Evolutionary conservation across 2,329 filamentous ascomycete species (phyloP).

Genomic region (Aureobasidium sp.): DNA sequence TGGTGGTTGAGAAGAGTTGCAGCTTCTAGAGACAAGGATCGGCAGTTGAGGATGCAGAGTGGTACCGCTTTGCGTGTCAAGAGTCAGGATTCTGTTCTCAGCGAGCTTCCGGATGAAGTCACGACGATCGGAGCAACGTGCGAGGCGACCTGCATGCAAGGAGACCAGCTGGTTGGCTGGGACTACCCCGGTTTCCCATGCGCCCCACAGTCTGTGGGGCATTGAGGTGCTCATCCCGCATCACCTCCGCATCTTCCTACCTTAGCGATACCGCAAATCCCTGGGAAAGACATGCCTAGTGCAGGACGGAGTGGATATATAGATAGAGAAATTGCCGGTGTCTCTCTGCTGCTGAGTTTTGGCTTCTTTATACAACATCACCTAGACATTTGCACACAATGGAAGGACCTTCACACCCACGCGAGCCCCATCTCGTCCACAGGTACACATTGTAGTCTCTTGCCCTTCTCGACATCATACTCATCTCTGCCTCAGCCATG

Average conservation of each 20-base stretch:
- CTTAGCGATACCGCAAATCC: slow-evolving; percentile 3
- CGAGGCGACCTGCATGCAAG: neutral
- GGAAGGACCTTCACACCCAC: neutral
- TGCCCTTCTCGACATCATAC: neutral
- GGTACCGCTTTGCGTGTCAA: neutral
- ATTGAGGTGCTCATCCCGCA: neutral
- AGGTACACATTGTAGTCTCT: neutral
- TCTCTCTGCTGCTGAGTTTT: neutral
- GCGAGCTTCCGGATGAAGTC: neutral
- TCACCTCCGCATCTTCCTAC: neutral
- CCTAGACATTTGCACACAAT: neutral
- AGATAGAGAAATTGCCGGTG: neutral
- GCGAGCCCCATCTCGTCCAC: slow-evolving; percentile 4
- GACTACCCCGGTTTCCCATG: neutral
- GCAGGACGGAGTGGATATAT: neutral
- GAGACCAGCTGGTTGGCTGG: neutral
- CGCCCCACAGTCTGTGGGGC: slow-evolving; percentile 1
- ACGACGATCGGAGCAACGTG: neutral
- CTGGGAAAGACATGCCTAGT: neutral
- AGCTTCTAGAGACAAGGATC: neutral
- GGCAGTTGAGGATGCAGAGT: slow-evolving; percentile 6
- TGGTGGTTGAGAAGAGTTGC: neutral
- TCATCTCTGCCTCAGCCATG: slow-evolving; percentile 38
- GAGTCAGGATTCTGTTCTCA: neutral
- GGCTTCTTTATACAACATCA: neutral